These are phyloP conservation scores for Smithsoniella earleae DNA, from an alignment of 163 green algal genomes.

Conservation along the genomic window DNA sequence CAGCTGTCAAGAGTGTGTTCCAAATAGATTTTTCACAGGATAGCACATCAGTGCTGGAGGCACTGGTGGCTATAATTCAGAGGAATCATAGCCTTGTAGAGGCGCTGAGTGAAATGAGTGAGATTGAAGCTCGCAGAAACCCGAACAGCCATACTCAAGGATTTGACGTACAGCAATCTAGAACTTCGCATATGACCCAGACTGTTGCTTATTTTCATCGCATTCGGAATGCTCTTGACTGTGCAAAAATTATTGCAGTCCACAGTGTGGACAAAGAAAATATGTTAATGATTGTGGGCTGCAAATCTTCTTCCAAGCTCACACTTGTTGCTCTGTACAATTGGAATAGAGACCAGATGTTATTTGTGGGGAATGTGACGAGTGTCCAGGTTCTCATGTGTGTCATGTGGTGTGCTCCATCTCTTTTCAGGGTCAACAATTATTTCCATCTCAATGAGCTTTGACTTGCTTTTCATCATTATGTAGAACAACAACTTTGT, in stretches of 20 bases:
- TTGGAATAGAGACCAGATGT: slow-evolving; percentile 3
- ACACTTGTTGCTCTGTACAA: slow-evolving; percentile 19
- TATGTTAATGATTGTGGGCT: slow-evolving; percentile 24
- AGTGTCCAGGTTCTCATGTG: slow-evolving; percentile 8
- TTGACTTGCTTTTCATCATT: too few species aligned
- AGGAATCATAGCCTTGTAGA: neutral
- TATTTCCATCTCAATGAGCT: too few species aligned
- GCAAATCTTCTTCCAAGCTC: neutral
- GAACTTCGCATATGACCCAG: neutral
- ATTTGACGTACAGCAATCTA: neutral
- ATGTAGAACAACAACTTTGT: too few species aligned
- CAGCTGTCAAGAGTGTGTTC: too few species aligned
- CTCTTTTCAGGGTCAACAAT: too few species aligned
- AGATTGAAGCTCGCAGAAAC: neutral
- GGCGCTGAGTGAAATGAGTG: neutral
- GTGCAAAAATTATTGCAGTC: neutral
- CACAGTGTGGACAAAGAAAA: neutral
- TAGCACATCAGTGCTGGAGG: neutral
- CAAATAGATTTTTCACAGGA: too few species aligned
- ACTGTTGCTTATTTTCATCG: slow-evolving; percentile 12
- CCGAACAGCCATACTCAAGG: neutral
- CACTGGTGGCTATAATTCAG: neutral
- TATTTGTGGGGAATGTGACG: neutral
- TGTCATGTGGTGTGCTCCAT: slow-evolving; percentile 15
- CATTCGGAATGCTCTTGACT: neutral